phyloP scores from a whole-genome alignment of 495 filamentous ascomycete genomes.

The Clavariopsis aquatica region DNA sequence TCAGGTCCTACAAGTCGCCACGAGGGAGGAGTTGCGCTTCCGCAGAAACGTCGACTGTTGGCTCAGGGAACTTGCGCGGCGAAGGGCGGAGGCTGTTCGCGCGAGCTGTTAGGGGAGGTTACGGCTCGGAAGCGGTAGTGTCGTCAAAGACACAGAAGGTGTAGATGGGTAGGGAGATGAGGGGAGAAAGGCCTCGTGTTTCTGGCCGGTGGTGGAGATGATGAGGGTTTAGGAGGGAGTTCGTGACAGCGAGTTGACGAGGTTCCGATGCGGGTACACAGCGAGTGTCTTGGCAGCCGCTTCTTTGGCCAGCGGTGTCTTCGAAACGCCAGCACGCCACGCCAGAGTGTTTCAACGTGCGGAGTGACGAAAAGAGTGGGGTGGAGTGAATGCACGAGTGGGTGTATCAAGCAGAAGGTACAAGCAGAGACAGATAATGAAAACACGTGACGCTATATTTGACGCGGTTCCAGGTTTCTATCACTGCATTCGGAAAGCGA shows the following conservation, averaged over 20 bases:
- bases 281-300: background rate
- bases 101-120: conserved; percentile 12
- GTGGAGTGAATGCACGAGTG: background rate
- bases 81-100: conserved; percentile 22
- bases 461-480: background rate
- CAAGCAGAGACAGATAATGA: background rate
- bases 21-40: conserved; percentile 52
- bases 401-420: background rate
- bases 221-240: conserved; percentile 15
- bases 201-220: conserved; percentile 32
- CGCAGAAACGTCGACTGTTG: conserved; percentile 39
- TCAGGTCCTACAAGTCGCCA: conserved; percentile 56
- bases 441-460: background rate
- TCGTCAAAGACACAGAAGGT: conserved; percentile 5
- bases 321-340: background rate
- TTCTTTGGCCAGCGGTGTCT: background rate
- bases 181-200: conserved; percentile 25
- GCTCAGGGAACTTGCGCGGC: conserved; percentile 32
- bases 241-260: background rate
- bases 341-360: conserved; percentile 1
- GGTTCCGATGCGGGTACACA: background rate
- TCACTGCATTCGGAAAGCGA: background rate
- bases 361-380: background rate
- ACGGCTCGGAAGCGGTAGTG: conserved; percentile 18
- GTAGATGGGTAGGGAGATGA: conserved; percentile 17